Percentiles rank a stretch among this genome's conserved stretches.
phyloP scores from a whole-genome alignment of 1,284 basidiomycete species.

The Entoloma clypeatum region DNA sequence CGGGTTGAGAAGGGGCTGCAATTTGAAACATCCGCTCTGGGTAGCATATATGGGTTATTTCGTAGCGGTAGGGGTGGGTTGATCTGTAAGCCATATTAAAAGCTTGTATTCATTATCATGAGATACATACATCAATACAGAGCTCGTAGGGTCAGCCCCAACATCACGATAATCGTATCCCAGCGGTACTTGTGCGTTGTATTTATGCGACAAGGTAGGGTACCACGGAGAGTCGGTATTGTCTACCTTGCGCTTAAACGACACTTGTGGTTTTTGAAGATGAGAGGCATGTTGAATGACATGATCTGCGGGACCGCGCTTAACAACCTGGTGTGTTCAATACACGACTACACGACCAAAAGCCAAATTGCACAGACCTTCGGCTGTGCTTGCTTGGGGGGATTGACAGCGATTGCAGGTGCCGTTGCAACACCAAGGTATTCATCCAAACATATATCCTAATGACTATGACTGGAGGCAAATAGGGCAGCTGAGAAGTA shows the following conservation, averaged over 20 bases:
- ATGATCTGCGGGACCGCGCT: conserved; percentile 48
- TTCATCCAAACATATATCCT: conserved; percentile 84
- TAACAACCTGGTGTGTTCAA: conserved; percentile 11
- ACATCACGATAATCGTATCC: conserved; percentile 50
- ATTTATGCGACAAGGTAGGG: conserved; percentile 66
- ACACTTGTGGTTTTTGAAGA: conserved; percentile 76
- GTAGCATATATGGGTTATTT: conserved; percentile 70
- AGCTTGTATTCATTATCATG: conserved; percentile 3
- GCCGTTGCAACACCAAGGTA: conserved; percentile 69
- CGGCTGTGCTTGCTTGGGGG: conserved; percentile 21
- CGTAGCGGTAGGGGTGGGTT: conserved; percentile 80
- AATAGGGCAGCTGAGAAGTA: conserved; percentile 13
- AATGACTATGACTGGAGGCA: conserved; percentile 4
- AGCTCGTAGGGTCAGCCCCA: conserved; percentile 28
- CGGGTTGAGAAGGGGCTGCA: conserved; percentile 44
- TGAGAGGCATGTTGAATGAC: conserved; percentile 66
- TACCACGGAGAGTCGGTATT: conserved; percentile 60
- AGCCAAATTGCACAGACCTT: conserved; percentile 22
- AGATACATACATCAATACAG: conserved; percentile 27
- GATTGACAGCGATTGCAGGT: conserved; percentile 56
- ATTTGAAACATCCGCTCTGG: conserved; percentile 66
- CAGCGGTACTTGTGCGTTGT: conserved; percentile 75
- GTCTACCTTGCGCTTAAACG: conserved; percentile 58
- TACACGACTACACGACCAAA: conserved; percentile 10
- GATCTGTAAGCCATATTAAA: conserved; percentile 25